Percentiles rank a stretch among this genome's conserved stretches.
phyloP scores from a whole-genome alignment of 1,139 yeast species.

The Taiozyma sp. region DNA sequence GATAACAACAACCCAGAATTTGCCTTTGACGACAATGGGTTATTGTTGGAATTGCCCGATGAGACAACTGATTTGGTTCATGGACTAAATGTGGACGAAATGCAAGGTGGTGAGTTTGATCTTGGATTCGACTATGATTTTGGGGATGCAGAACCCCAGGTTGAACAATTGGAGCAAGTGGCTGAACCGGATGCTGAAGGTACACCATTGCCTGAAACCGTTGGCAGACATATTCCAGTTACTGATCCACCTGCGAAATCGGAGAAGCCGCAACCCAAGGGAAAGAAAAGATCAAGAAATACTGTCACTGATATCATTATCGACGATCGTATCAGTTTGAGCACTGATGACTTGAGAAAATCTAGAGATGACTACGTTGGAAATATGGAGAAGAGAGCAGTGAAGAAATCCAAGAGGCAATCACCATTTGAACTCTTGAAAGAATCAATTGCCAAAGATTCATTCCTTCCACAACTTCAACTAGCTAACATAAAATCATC shows the following conservation, averaged over 20 bases:
- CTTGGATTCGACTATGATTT: slow-evolving; percentile 21
- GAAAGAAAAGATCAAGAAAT: background rate
- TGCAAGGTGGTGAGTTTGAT: slow-evolving; percentile 18
- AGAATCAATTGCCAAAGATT: background rate
- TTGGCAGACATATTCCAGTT: background rate
- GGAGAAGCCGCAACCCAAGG: slow-evolving; percentile 3
- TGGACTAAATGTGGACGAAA: background rate
- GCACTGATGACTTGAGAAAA: slow-evolving; percentile 19
- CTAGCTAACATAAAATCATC: background rate
- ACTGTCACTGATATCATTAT: slow-evolving; percentile 2
- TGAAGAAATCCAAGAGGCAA: slow-evolving; percentile 3
- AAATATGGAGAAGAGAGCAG: slow-evolving; percentile 10
- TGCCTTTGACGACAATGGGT: slow-evolving; percentile 24
- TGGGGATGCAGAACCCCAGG: background rate
- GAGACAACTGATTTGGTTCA: slow-evolving; percentile 4
- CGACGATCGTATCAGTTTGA: slow-evolving; percentile 15
- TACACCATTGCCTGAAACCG: background rate
- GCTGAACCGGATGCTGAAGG: background rate
- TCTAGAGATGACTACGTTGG: slow-evolving; percentile 21
- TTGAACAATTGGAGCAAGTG: background rate
- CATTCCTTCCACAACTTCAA: slow-evolving; percentile 5
- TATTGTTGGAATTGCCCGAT: slow-evolving; percentile 14
- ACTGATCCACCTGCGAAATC: background rate
- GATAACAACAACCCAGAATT: slow-evolving; percentile 18
- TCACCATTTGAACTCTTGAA: background rate